Conservation (phyloP, 1,284 basidiomycete genomes). For the Puccinia coronata region DNA sequence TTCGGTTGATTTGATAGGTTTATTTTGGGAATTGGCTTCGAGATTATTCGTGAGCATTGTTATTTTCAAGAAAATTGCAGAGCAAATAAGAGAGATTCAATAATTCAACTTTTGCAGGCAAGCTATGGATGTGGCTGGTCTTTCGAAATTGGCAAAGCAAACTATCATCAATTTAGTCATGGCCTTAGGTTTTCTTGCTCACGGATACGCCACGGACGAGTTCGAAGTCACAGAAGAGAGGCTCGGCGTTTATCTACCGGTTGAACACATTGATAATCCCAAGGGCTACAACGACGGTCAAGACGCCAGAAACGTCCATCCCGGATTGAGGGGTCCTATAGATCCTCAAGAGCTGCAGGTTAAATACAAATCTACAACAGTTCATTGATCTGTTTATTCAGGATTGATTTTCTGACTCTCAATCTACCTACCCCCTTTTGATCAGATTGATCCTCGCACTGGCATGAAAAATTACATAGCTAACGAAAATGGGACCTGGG, state of each 20-base stretch:
- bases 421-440: slow-evolving; percentile 51
- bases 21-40: slow-evolving; percentile 51
- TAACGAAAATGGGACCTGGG: slow-evolving; percentile 73
- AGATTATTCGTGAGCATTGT: slow-evolving; percentile 41
- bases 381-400: neutral
- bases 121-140: slow-evolving; percentile 50
- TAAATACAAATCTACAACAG: neutral
- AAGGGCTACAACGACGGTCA: slow-evolving; percentile 54
- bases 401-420: neutral
- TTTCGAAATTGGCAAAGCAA: slow-evolving; percentile 48
- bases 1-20: slow-evolving; percentile 21
- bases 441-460: slow-evolving; percentile 79
- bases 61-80: neutral
- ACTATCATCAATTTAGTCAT: slow-evolving; percentile 48
- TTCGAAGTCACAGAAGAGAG: slow-evolving; percentile 88
- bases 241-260: slow-evolving; percentile 72
- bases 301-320: slow-evolving; percentile 76
- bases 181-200: slow-evolving; percentile 48
- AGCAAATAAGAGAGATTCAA: neutral
- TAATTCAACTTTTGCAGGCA: slow-evolving; percentile 24
- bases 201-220: slow-evolving; percentile 62
- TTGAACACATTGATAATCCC: slow-evolving; percentile 72
- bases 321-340: slow-evolving; percentile 76
- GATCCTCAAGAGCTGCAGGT: slow-evolving; percentile 62
- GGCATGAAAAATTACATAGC: slow-evolving; percentile 98